A percentile compares a stretch with the other conserved stretches of the same genome.
Conservation (phyloP, 2,329 filamentous ascomycete species). For the Fusarium verticillioides region DNA sequence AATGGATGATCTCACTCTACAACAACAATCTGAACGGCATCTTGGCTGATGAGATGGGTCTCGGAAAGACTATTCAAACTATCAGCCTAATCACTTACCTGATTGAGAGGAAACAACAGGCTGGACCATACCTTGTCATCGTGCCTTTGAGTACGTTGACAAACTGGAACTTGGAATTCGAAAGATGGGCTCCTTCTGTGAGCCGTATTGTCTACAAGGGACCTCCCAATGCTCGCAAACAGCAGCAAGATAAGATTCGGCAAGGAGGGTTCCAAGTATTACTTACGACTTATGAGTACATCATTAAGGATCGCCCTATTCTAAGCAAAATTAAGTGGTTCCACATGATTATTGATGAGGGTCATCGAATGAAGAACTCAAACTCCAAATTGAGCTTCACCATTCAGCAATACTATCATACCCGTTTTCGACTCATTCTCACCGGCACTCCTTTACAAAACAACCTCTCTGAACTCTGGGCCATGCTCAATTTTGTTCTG, state of each 20-base stretch:
- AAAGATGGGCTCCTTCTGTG: constrained; percentile 96
- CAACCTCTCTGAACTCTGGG: constrained; percentile 95
- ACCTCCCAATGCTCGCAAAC: constrained; percentile 86
- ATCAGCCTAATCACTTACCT: constrained; percentile 98
- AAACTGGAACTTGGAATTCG: constrained; percentile 98
- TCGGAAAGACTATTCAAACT: constrained; percentile 99
- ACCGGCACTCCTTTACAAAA: constrained; percentile 98
- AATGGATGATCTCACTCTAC: constrained; percentile 99
- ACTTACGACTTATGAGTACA: constrained; percentile 98
- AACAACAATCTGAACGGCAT: constrained; percentile 99
- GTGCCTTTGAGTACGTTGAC: constrained; percentile 96
- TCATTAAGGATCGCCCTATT: constrained; percentile 97
- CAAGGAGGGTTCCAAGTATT: constrained; percentile 96
- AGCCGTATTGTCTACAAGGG: constrained; percentile 95
- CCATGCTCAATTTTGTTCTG: constrained; percentile 96
- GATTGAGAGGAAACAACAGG: constrained; percentile 93
- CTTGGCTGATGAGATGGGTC: constrained; percentile 98
- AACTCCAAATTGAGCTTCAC: constrained; percentile 96
- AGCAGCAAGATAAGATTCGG: constrained; percentile 92
- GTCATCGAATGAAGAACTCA: constrained; percentile 99
- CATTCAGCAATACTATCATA: constrained; percentile 93
- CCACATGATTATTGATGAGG: constrained; percentile 99
- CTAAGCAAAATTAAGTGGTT: constrained; percentile 99
- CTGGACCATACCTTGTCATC: constrained; percentile 94
- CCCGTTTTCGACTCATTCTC: constrained; percentile 93